A percentile compares a stretch with the other conserved stretches of the same genome.
Evolutionary conservation across 73 alveolate genomes (phyloP).

Genomic region (Tetrahymena borealis): DNA sequence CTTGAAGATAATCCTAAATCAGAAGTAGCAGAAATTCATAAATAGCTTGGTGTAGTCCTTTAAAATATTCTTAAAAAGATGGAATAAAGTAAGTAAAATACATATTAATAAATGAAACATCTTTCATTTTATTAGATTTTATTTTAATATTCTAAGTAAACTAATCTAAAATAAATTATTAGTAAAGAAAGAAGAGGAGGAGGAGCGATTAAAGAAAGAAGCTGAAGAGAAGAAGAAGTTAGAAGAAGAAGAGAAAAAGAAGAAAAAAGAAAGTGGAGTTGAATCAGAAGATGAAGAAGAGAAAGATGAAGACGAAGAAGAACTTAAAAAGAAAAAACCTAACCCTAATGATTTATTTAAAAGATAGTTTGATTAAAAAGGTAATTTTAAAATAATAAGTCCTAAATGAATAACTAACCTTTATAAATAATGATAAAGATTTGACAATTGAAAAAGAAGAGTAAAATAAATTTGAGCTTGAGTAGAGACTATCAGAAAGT

Average conservation of each 20-base stretch:
- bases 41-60: background rate
- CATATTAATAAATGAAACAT: too few relatives aligned
- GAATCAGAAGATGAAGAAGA: background rate
- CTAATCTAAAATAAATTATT: too few relatives aligned
- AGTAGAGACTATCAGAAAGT: background rate
- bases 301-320: background rate
- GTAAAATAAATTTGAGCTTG: background rate
- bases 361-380: background rate
- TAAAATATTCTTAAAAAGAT: background rate
- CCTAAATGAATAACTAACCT: background rate
- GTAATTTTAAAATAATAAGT: background rate
- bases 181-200: background rate
- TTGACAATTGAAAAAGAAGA: background rate
- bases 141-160: too few relatives aligned
- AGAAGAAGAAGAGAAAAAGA: background rate
- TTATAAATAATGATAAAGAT: background rate
- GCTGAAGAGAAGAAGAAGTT: background rate
- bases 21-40: background rate
- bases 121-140: too few relatives aligned
- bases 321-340: background rate
- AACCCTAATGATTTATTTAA: background rate
- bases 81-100: background rate
- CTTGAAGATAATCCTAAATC: background rate
- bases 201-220: background rate
- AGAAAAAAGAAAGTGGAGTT: background rate